A percentile compares a stretch with the other conserved stretches of the same genome.
Conservation (phyloP, 352 stramenopile species). For the Globisporangium barbulae region DNA sequence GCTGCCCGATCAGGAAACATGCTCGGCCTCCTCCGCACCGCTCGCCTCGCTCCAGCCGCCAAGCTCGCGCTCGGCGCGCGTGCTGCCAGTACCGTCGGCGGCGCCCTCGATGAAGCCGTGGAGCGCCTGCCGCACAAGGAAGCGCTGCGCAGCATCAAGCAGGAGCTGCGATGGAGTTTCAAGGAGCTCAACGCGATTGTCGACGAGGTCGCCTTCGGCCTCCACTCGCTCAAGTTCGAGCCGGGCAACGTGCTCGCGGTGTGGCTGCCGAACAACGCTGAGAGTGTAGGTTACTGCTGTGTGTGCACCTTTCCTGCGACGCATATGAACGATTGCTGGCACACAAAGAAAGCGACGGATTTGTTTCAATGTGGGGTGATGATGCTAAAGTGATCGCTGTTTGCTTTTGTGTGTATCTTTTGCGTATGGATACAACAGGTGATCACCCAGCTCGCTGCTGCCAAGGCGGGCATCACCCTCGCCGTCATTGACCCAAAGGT, state of each 20-base stretch:
- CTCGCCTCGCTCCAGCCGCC: constrained; percentile 39
- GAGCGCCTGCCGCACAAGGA: constrained; percentile 82
- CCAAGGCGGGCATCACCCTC: constrained; percentile 79
- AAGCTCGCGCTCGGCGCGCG: constrained; percentile 32
- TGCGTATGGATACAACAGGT: constrained; percentile 25
- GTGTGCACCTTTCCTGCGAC: not conserved
- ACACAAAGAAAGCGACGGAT: too few species aligned
- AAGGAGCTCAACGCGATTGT: constrained; percentile 75
- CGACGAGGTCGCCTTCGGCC: constrained; percentile 75
- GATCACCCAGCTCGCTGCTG: constrained; percentile 79
- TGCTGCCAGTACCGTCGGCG: constrained; percentile 63
- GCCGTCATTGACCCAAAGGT: constrained; percentile 79
- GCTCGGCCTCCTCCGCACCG: constrained; percentile 63
- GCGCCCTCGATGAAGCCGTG: constrained; percentile 69
- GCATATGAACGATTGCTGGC: not conserved
- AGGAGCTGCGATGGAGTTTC: constrained; percentile 86
- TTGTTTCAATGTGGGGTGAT: too few species aligned
- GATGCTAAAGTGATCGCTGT: not conserved
- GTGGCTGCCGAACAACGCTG: constrained; percentile 82
- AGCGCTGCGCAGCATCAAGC: constrained; percentile 75
- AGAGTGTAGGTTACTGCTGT: constrained; percentile 44
- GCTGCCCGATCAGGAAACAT: constrained; percentile 25
- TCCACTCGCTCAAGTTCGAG: constrained; percentile 72
- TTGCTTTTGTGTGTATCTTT: not conserved
- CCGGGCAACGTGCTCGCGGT: constrained; percentile 73